Evolutionary conservation across 2,329 filamentous ascomycete species (phyloP), one percentile per base, ranked within the genome.

Genomic region (Botrytis aclada): DNA sequence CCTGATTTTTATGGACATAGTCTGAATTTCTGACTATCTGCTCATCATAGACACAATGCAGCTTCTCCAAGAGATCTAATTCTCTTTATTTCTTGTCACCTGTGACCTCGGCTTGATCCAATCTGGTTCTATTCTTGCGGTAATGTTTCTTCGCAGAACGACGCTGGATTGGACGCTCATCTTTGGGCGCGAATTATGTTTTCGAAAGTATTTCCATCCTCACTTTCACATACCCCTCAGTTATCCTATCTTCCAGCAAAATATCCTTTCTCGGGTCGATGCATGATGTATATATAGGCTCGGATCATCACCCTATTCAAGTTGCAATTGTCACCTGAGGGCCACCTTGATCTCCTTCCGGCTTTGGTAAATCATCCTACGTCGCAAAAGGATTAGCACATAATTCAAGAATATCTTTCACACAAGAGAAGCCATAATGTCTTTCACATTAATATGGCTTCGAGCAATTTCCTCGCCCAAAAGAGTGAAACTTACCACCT

Each of bases 401-500:
- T 32, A 16, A 39, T 56, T 39, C 25, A 39, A 54, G 47, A 54
- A n/a, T n/a, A n/a, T 25, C 32, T 29, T 34, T 56, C 20, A 14
- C n/a, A 16, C 20, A 22, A 20, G 12, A 34, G 41, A n/a, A 22
- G 22, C 25, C 39, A 45, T 61, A 14, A 61, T 47, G 9, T 4
- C 18, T 10, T 25, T 34, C 62, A 54, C 29, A 29, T 39, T 9
- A n/a, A n/a, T n/a, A n/a, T n/a, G 34, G 47, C 47, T 29, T 56
- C 64, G 34, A 39, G 34, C 8, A 39, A 22, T 29, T 22, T 8
- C 4, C 29, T 9, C 32, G 2, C 10, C 32, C 7, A 4, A 29
- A 41, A 34, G 29, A 69, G 12, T 18, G 65, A 29, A 37, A 77
- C 90, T 78, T 83, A 96, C 94, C 80, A 89, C 83, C 77, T 98